These are phyloP conservation scores for Penicillium coffeae DNA, from an alignment of 495 filamentous ascomycete species.

Conservation along the genomic window DNA sequence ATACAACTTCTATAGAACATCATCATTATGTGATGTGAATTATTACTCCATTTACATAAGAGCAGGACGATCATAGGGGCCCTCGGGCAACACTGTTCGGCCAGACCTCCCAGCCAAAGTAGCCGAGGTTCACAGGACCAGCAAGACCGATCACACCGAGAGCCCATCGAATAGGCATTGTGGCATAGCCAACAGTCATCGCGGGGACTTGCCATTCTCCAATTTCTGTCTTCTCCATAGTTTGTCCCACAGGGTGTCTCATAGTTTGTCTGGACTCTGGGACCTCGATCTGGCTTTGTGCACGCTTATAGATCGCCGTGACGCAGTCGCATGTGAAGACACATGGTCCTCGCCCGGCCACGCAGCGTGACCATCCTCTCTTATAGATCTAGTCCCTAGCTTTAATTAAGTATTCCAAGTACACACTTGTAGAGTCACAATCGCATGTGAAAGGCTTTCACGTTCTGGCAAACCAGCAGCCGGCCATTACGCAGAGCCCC, in stretches of 20 bases:
- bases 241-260: no score
- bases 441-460: neutral
- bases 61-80: neutral
- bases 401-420: no score
- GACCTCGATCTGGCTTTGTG: no score
- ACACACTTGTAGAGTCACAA: no score
- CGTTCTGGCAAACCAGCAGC: neutral
- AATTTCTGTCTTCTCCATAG: neutral
- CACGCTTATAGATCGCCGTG: no score
- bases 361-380: constrained; percentile 3
- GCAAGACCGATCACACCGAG: neutral
- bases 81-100: neutral
- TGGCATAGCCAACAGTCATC: neutral
- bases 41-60: neutral
- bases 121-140: neutral
- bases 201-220: neutral
- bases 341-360: neutral
- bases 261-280: no score
- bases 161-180: neutral
- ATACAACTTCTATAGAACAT: neutral
- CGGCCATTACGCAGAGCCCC: neutral
- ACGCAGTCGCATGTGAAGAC: constrained; percentile 15
- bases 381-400: no score
- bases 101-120: neutral
- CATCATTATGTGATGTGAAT: neutral